phyloP scores from a whole-genome alignment of 2,329 filamentous ascomycete genomes.

The Nothophoma quercina region DNA sequence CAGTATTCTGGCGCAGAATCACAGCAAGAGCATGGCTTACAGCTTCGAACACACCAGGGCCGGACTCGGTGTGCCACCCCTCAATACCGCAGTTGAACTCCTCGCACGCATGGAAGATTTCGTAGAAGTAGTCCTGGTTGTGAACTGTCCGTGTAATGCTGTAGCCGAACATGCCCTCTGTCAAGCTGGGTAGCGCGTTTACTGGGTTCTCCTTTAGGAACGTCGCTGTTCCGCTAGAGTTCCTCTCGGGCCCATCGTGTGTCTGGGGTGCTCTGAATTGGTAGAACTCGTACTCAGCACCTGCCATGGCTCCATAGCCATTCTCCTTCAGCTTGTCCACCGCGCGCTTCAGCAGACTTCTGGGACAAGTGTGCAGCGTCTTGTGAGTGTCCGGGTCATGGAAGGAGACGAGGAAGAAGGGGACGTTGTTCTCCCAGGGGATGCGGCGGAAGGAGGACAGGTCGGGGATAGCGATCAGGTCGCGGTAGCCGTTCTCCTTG shows the following conservation, averaged over 20 bases:
- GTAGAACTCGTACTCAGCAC: constrained; percentile 95
- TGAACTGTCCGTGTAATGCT: constrained; percentile 85
- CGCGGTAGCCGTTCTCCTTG: constrained; percentile 87
- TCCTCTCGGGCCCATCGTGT: constrained; percentile 60
- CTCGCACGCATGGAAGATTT: constrained; percentile 80
- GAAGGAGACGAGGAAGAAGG: constrained; percentile 86
- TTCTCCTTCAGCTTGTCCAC: constrained; percentile 71
- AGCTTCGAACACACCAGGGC: constrained; percentile 93
- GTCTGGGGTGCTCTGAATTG: constrained; percentile 76
- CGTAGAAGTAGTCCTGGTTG: constrained; percentile 92
- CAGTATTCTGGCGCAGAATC: constrained; percentile 9
- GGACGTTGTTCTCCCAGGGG: constrained; percentile 87
- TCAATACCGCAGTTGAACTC: constrained; percentile 84
- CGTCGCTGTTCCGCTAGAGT: constrained; percentile 72
- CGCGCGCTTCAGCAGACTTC: constrained; percentile 74
- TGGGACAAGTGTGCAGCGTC: constrained; percentile 79
- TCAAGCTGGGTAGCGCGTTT: constrained; percentile 76
- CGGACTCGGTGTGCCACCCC: constrained; percentile 95
- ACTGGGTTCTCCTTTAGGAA: constrained; percentile 79
- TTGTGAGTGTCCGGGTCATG: constrained; percentile 77
- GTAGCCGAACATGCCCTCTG: constrained; percentile 96
- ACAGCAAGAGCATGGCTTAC: constrained; percentile 52
- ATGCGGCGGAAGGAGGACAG: constrained; percentile 80
- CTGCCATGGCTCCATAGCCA: constrained; percentile 86
- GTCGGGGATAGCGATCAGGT: constrained; percentile 83